phyloP scores from a whole-genome alignment of 2,329 filamentous ascomycete genomes.

The Pestalotiopsis sp. region DNA sequence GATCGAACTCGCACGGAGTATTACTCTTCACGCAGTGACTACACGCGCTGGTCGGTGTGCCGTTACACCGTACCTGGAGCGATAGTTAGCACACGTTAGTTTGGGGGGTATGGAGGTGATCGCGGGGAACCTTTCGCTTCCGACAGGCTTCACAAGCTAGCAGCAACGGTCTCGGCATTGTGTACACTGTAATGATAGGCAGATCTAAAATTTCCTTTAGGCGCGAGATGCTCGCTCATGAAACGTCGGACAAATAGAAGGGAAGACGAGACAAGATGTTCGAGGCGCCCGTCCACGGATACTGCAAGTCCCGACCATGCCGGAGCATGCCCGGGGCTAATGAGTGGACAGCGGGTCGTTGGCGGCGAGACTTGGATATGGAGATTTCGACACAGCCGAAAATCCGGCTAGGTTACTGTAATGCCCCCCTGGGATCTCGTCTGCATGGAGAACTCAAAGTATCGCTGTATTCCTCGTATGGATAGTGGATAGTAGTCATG shows the following conservation, averaged over 20 bases:
- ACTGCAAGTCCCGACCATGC: neutral
- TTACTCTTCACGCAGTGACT: neutral
- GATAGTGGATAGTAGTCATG: neutral
- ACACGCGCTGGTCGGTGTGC: neutral
- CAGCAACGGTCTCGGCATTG: neutral
- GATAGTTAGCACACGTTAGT: neutral
- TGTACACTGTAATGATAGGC: neutral
- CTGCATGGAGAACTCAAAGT: neutral
- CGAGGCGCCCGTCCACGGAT: neutral
- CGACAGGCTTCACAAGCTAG: neutral
- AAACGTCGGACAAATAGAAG: neutral
- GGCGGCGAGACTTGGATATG: neutral
- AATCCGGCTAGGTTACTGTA: neutral
- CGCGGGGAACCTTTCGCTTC: neutral
- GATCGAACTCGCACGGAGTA: neutral
- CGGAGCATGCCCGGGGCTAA: neutral
- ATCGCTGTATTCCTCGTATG: neutral
- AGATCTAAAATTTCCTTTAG: neutral
- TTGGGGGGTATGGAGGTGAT: neutral
- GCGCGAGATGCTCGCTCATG: neutral
- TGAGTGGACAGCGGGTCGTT: neutral
- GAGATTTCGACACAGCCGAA: neutral
- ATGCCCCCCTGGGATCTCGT: neutral
- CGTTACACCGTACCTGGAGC: neutral
- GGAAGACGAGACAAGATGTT: neutral